Base-by-base conservation (phyloP, 306 rosid species). In the Dryas octopetala region DNA sequence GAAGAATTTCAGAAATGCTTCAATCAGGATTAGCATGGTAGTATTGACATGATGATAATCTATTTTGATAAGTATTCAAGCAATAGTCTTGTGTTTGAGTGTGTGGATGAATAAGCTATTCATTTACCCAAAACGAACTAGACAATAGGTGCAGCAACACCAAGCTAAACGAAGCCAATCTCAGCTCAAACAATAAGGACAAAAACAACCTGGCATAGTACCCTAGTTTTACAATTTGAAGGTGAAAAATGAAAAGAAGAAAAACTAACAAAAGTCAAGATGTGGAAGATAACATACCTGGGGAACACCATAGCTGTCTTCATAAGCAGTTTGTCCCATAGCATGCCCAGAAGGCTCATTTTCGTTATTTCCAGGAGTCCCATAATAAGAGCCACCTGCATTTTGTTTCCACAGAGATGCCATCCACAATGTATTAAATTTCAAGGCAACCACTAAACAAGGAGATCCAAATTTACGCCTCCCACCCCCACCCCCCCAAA, bases 381-480 rank as follows among this genome's bases (percentile, higher is more conserved):
- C 89, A 85, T 93, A 88, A 78, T 88, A 92, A 59, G 97, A 85
- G 66, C 87, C 97, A 77, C 84, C 96, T 90, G 80, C 77, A 78
- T 85, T 83, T 78, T 46, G 70, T 79, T 48, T 63, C 78, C 58
- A 41, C 40, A 73, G 66, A 74, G 54, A 73, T 84, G 77, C 77
- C 67, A 80, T 63, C 73, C 73, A 78, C 48, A 59, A 64, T 60
- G 53, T 63, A 55, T 64, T 66, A 57, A 82, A 61, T 46, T 49
- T 74, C 54, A 81, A 80, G 79, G 77, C 43, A 72, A 78, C 71
- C 76, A 69, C 74, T 61, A 66, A 55, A 47, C 40, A n/a, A 70
- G 8, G 53, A 47, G n/a, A 19, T 71, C 45, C 65, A 55, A 71
- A 43, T 48, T 40, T 38, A 40, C 26, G 12, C 23, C 49, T 1